These are phyloP conservation scores for Solanum stenotomum DNA, from an alignment of 257 asterid species.

Conservation along the genomic window DNA sequence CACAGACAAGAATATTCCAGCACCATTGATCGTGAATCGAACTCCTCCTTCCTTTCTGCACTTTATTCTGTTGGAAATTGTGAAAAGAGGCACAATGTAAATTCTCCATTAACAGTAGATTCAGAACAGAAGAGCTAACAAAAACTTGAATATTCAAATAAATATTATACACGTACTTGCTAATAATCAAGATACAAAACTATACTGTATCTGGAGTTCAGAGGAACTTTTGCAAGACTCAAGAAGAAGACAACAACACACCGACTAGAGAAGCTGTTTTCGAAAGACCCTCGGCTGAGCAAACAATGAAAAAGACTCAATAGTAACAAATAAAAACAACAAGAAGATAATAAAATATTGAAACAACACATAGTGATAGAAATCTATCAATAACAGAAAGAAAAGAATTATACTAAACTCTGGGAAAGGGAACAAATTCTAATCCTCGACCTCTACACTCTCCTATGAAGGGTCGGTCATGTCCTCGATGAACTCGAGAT, in stretches of 20 bases:
- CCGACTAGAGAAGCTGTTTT: background rate
- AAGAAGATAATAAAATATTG: background rate
- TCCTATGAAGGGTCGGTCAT: background rate
- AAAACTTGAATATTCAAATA: background rate
- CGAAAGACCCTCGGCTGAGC: background rate
- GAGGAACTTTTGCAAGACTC: background rate
- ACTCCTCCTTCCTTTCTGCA: constrained; percentile 67
- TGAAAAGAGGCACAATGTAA: background rate
- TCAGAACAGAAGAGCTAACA: background rate
- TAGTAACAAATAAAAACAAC: background rate
- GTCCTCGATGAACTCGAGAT: background rate
- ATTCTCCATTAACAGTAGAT: background rate
- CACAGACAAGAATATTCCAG: constrained; percentile 46
- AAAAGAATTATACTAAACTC: background rate
- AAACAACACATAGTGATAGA: background rate
- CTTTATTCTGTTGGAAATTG: constrained; percentile 18
- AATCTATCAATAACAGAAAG: background rate
- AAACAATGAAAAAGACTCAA: background rate
- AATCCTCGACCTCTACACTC: background rate
- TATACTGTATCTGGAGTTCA: background rate
- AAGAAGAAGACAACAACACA: background rate
- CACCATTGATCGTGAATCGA: constrained; percentile 43
- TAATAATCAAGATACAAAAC: background rate
- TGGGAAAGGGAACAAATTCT: background rate
- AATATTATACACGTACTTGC: background rate